Conservation (phyloP, 768 basidiomycete species). For the Amanita pseudoporphyria region DNA sequence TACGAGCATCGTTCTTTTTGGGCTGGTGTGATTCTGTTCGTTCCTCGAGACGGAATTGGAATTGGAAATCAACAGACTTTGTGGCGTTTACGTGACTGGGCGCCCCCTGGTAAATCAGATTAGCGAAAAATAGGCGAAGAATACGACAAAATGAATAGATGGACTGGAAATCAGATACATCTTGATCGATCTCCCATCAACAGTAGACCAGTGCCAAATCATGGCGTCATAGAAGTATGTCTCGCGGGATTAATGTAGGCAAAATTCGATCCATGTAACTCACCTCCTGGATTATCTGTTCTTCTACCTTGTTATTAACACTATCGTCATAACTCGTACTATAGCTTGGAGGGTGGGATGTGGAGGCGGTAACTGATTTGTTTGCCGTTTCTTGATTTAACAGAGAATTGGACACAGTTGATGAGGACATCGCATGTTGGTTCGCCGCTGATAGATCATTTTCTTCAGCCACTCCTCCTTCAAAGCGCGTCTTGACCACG, state of each 20-base stretch:
- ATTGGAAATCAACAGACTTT: conserved; percentile 42
- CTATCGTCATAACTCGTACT: background rate
- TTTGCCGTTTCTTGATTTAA: background rate
- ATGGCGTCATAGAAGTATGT: conserved; percentile 1
- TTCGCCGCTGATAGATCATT: background rate
- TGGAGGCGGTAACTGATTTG: background rate
- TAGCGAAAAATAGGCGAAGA: background rate
- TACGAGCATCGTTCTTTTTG: conserved; percentile 17
- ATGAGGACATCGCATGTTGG: background rate
- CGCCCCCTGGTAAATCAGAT: conserved; percentile 10
- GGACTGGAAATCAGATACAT: background rate
- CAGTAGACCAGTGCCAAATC: background rate
- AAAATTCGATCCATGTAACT: background rate
- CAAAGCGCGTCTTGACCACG: background rate
- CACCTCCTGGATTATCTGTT: background rate
- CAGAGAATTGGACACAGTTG: background rate
- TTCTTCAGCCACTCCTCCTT: background rate
- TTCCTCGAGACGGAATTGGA: conserved; percentile 32
- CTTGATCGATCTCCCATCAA: conserved; percentile 6
- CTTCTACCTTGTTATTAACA: background rate
- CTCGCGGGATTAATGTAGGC: background rate
- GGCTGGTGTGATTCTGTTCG: conserved; percentile 38
- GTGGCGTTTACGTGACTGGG: conserved; percentile 25
- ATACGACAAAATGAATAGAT: background rate
- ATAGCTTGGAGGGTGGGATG: background rate